Conservation (phyloP, 176 grass and related monocot species). For the Aegilops longissima region DNA sequence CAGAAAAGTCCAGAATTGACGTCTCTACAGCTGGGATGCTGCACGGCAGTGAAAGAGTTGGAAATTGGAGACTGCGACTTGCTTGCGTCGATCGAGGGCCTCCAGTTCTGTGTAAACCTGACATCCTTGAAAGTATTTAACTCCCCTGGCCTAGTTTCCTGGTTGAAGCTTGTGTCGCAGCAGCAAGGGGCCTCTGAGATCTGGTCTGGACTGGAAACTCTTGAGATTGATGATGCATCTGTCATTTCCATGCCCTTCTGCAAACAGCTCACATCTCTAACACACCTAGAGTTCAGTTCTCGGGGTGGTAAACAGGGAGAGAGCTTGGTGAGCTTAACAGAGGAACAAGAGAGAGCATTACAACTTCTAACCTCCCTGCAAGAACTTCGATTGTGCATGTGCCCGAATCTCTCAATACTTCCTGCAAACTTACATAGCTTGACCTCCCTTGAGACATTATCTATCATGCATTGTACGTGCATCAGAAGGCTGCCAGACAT, state of each 20-base stretch:
- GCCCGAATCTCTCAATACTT: neutral
- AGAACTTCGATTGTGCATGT: fast-evolving
- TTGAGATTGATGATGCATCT: neutral
- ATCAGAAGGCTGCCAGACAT: neutral
- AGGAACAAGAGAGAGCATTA: neutral
- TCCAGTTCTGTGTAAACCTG: neutral
- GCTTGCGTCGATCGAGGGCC: neutral
- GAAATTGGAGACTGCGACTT: fast-evolving
- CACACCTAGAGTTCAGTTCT: fast-evolving
- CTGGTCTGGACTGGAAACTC: neutral
- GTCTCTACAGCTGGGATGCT: neutral
- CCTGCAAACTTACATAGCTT: neutral
- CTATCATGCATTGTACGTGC: fast-evolving
- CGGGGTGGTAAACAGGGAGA: too few species aligned
- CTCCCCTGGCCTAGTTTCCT: neutral
- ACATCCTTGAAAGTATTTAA: neutral
- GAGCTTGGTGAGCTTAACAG: neutral
- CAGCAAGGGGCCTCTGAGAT: neutral
- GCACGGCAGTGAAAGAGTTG: neutral
- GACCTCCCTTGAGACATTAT: neutral
- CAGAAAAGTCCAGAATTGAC: neutral
- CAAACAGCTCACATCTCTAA: neutral
- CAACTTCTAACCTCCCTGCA: slow-evolving; percentile 23
- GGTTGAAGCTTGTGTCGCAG: neutral
- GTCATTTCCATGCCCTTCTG: neutral